These are phyloP conservation scores for Neoscytalidium dimidiatum DNA, from an alignment of 2,329 filamentous ascomycete genomes.

Conservation along the genomic window DNA sequence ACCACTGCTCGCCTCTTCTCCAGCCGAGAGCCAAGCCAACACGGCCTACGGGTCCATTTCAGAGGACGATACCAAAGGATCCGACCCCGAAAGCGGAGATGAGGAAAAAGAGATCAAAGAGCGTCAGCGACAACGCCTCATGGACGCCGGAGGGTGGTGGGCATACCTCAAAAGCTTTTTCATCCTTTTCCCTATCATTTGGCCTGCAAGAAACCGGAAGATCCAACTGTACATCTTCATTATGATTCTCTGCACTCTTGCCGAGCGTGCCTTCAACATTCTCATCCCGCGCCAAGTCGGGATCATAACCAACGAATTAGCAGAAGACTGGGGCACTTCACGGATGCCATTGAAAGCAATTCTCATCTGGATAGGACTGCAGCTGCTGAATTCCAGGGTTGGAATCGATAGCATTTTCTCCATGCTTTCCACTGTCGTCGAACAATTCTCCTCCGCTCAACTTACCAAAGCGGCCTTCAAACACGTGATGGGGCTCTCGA, in stretches of 20 bases:
- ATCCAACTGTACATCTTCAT: slow-evolving; percentile 70
- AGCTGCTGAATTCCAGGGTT: slow-evolving; percentile 50
- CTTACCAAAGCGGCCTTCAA: slow-evolving; percentile 64
- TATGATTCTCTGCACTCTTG: slow-evolving; percentile 68
- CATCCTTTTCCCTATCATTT: slow-evolving; percentile 76
- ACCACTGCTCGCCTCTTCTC: slow-evolving; percentile 54
- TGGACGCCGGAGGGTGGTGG: slow-evolving; percentile 75
- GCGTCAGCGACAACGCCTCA: slow-evolving; percentile 61
- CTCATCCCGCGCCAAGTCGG: slow-evolving; percentile 81
- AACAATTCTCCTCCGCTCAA: slow-evolving; percentile 59
- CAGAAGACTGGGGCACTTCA: slow-evolving; percentile 47
- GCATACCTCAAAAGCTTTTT: slow-evolving; percentile 74
- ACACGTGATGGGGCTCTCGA: slow-evolving; percentile 69
- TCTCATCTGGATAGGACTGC: slow-evolving; percentile 46
- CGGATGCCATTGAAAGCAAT: slow-evolving; percentile 57
- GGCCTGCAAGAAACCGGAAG: slow-evolving; percentile 66
- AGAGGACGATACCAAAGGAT: slow-evolving; percentile 38
- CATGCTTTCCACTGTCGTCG: slow-evolving; percentile 57
- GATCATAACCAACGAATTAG: slow-evolving; percentile 72
- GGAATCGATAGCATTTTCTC: slow-evolving; percentile 54
- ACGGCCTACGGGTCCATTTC: slow-evolving; percentile 39
- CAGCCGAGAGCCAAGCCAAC: slow-evolving; percentile 25
- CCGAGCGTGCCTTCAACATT: slow-evolving; percentile 71
- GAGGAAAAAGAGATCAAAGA: slow-evolving; percentile 56
- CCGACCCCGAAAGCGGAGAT: slow-evolving; percentile 50